A percentile compares a stretch with the other conserved stretches of the same genome.
These are phyloP conservation scores for Salix caprea DNA, from an alignment of 345 rosid species.

Conservation along the genomic window DNA sequence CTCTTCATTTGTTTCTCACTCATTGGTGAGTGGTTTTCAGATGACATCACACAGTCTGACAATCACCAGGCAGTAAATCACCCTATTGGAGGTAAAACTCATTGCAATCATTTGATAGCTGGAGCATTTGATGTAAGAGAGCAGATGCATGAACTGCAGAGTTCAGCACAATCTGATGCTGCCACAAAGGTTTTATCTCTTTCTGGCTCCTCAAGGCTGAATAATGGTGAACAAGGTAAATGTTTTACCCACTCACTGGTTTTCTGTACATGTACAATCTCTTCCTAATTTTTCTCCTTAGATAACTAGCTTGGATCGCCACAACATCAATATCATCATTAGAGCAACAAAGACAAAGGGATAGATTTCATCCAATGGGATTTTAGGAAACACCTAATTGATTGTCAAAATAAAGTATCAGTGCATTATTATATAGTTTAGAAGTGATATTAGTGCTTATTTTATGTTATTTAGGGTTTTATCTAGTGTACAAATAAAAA, in stretches of 20 bases:
- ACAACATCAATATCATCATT: no score
- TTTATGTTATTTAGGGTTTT: no score
- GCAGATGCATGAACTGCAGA: constrained; percentile 13
- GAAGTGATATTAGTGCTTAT: no score
- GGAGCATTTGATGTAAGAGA: constrained; percentile 20
- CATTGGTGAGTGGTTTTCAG: constrained; percentile 32
- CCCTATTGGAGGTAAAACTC: constrained; percentile 18
- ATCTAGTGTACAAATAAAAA: no score
- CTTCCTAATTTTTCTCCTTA: not conserved
- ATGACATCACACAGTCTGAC: constrained; percentile 61
- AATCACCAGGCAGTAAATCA: constrained; percentile 30
- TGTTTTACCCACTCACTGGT: not conserved
- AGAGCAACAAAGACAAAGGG: no score
- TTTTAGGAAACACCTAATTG: no score
- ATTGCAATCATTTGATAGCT: constrained; percentile 18
- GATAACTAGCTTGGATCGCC: no score
- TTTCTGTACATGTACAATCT: not conserved
- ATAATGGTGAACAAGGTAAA: constrained; percentile 32
- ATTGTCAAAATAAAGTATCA: no score
- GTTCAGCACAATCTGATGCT: constrained; percentile 17
- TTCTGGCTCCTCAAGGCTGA: not conserved
- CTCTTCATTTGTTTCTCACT: not conserved
- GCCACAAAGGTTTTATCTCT: constrained; percentile 9
- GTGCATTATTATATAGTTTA: no score
- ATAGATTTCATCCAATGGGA: no score